Base-by-base conservation (phyloP, 176 grass and related monocot species). In the Areca catechu region DNA sequence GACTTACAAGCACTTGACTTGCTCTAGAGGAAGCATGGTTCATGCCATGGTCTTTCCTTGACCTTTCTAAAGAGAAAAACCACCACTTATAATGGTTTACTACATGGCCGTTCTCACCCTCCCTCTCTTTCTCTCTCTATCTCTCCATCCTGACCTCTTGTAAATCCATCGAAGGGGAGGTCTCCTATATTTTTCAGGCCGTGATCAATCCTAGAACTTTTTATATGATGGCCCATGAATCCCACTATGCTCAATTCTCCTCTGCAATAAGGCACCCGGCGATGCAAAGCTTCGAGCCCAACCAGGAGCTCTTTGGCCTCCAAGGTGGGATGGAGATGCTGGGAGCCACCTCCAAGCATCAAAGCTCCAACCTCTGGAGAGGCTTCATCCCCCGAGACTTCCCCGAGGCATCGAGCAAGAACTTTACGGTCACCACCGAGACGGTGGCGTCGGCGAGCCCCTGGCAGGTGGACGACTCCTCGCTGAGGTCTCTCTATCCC, bases 381-480 rank as follows among this genome's bases (percentile, higher is more conserved):
- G 71, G 51, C 17, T 74, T 74, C 49, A 20, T 63, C 16, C 22
- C 49, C 1, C 59, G 63, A 54, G 71, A 64, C 20, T 34, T 48
- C 52, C 62, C 60, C 59, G 59, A 66, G 16, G 51, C 52, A 63
- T 63, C 71, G 53, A 74, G 29, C 56, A 37, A 74, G 34, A 51
- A 58, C 25, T 34, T 28, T 54, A 65, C 23, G 23, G 60, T 15
- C n/a, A 19, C 19, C 47, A 52, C 68, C 17, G 57, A 60, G 20
- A 47, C 37, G 22, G 56, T 16, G 58, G 27, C 51, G 4, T 5
- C 61, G 61, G 19, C 30, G 14, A 63, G 43, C 43, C 43, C 61
- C n/a, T 63, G 61, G 61, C 61, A 19, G 4, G 20, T 50, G 10
- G 61, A 63, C 20, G 61, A 63, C 37, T 15, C 61, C 12, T n/a